Evolutionary conservation across 306 rosid species (phyloP), one percentile per base, ranked within the genome.

Genomic region (Leucaena leucocephala): DNA sequence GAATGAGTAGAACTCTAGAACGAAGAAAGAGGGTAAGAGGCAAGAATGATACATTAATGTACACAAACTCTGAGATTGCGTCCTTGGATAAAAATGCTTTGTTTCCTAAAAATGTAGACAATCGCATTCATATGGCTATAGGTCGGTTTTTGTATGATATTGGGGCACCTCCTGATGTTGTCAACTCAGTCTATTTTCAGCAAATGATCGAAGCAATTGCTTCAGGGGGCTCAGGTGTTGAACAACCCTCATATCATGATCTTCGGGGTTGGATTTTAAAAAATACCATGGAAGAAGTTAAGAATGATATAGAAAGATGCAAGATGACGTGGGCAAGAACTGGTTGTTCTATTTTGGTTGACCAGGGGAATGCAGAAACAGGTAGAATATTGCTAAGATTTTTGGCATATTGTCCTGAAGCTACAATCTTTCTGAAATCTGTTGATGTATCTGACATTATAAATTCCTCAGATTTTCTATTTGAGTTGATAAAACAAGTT

Each of bases 201-300:
- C 94, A 92, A 36, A 90, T 94, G 98, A 76, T 92, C 42, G 94
- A 92, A 22, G 91, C 97, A 34, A 89, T 94, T 80, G 93, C 89
- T 82, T 90, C 88, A 0, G 89, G 82, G 54, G 89, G 96, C 21
- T 48, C 72, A 0, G 84, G 85, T 71, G 71, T 85, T 61, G 86
- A 75, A 75, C 76, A 76, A 10, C 98, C 97, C 72, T 84, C 90
- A 0, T 82, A 81, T 79, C 92, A 86, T 84, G 97, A 92, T 83
- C 88, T 94, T 78, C 86, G 88, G 50, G 94, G 97, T 50, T 90
- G 97, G 97, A 82, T 94, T 68, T 78, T 94, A 84, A 94, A 91
- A 86, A 88, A 86, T 69, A 89, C 93, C 3, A 84, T 94, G 78
- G 92, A 90, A 81, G 98, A 94, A 80, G 86, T 85, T 80, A 92